These are phyloP conservation scores for Diaporthe vaccinii DNA, from an alignment of 2,329 filamentous ascomycete species.

Conservation along the genomic window DNA sequence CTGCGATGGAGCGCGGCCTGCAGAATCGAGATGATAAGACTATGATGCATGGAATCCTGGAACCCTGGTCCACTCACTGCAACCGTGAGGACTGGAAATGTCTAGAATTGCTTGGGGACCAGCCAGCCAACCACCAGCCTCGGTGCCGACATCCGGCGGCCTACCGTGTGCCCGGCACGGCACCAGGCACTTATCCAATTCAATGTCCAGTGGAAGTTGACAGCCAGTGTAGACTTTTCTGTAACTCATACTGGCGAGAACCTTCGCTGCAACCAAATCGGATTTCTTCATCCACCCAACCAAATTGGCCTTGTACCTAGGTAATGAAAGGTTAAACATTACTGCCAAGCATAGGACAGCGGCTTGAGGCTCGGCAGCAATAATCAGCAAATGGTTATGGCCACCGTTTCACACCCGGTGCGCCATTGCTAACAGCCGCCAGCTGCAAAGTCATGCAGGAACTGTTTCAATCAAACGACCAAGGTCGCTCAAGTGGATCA, in stretches of 20 bases:
- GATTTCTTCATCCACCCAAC: no score
- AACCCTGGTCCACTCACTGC: slow-evolving; percentile 23
- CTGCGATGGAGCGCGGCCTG: neutral
- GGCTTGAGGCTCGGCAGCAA: neutral
- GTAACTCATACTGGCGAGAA: neutral
- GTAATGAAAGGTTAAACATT: no score
- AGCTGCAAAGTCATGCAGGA: no score
- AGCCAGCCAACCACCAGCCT: slow-evolving; percentile 33
- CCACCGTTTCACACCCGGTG: no score
- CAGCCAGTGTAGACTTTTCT: neutral
- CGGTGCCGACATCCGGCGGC: slow-evolving; percentile 22
- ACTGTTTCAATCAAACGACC: no score
- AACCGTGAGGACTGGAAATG: slow-evolving; percentile 29
- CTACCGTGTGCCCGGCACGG: no score
- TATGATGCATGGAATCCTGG: slow-evolving; percentile 23
- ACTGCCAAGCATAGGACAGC: neutral
- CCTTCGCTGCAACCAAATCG: no score
- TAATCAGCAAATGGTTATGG: no score
- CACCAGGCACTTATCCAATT: neutral
- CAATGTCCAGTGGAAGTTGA: neutral
- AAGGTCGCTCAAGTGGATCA: no score
- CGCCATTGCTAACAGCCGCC: no score
- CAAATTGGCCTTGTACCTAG: neutral
- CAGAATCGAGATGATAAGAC: slow-evolving; percentile 11
- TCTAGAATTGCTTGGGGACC: slow-evolving; percentile 18